Conservation (phyloP, 1,139 yeast genomes). For the Candida dubliniensis region DNA sequence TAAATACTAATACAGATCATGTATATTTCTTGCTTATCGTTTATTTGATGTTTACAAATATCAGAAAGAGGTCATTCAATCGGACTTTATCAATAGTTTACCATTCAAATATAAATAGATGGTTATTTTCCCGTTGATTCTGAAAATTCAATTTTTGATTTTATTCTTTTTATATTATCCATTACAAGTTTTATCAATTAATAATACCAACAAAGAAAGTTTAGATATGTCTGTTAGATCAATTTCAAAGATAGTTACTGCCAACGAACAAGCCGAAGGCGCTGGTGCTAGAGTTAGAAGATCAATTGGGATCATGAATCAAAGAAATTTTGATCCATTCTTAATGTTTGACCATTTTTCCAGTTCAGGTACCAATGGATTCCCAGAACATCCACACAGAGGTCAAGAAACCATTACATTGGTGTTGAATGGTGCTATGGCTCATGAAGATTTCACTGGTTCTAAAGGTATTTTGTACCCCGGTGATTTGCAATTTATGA, state of each 20-base stretch:
- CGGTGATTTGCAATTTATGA: conserved; percentile 93
- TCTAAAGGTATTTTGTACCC: conserved; percentile 72
- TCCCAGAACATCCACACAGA: conserved; percentile 92
- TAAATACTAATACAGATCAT: conserved; percentile 3
- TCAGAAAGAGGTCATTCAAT: background rate
- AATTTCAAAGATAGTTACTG: conserved; percentile 59
- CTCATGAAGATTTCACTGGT: conserved; percentile 93
- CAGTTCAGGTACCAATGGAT: conserved; percentile 58
- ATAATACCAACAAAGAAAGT: conserved; percentile 5
- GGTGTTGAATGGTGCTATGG: conserved; percentile 70
- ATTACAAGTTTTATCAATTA: conserved; percentile 4
- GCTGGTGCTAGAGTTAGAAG: conserved; percentile 85
- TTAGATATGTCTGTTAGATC: conserved; percentile 36
- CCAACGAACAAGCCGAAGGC: conserved; percentile 80
- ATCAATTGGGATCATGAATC: conserved; percentile 67
- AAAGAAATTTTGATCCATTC: conserved; percentile 80
- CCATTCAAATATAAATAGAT: conserved; percentile 15
- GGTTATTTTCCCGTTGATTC: conserved; percentile 8
- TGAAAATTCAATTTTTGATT: conserved; percentile 11
- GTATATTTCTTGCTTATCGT: background rate
- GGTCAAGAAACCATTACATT: conserved; percentile 89
- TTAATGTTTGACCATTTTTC: conserved; percentile 79
- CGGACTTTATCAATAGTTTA: background rate
- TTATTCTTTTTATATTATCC: conserved; percentile 8
- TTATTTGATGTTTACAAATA: background rate